Evolutionary conservation across 768 basidiomycete genomes (phyloP), one percentile per base, ranked within the genome.

Genomic region (Tricholoma hemisulphureum): DNA sequence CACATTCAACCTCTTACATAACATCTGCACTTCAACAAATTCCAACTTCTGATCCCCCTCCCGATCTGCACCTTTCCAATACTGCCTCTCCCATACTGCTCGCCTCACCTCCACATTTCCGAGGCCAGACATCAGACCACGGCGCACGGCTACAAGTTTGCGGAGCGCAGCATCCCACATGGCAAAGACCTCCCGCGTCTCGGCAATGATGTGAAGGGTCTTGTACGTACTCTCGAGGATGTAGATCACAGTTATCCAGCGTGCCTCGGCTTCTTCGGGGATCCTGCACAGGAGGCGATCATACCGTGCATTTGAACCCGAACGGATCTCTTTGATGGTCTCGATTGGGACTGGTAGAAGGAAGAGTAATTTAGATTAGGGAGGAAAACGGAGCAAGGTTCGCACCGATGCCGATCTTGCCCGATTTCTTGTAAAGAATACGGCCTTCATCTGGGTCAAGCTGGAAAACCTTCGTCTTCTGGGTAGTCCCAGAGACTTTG

Each of bases 161-260:
- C 79, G 78, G 9, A 95, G 71, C 0, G 91, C 84, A 26, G 75
- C 69, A 48, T 86, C 81, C 65, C 87, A 80, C 51, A 87, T 81
- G 14, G 73, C 60, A 55, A 79, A 77, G 2, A 69, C 64, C 3
- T 79, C 73, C 26, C 73, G 71, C 0, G 85, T 84, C 2, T 85
- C 80, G 2, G 94, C 88, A 54, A 95, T 80, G 59, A 95, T 79
- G 66, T 97, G 93, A 23, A 95, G 80, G 0, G 89, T 89, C 75
- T 95, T 95, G 79, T 91, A 93, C 21, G 77, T 78, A 11, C 86
- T 88, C 43, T 87, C 84, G 50, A 87, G 75, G 58, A 89, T 84
- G 65, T 95, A 94, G 60, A 94, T 84, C 71, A 97, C 80, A 0
- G 93, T 91, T 61, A 96, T 81, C 91, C 93, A 96, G 18, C 86